Base-by-base conservation (phyloP, 1,284 basidiomycete genomes). In the Boletus semigastroideus region DNA sequence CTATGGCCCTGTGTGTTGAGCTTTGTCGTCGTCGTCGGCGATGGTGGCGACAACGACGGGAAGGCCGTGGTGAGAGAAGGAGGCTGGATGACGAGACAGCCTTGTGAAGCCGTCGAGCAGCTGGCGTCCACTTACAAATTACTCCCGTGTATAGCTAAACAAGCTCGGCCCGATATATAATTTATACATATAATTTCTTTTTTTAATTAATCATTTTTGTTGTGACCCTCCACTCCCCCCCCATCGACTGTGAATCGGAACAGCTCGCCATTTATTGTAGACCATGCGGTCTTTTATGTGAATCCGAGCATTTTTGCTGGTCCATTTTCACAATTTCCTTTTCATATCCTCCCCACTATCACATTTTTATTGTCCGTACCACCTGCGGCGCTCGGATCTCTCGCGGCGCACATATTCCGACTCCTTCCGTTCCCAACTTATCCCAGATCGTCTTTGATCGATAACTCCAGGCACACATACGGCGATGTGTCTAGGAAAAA, bases 101-200 rank as follows among this genome's bases (percentile, higher is more conserved):
- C 45, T 51, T 59, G 57, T 46, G 56, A 50, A 49, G 42, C 48
- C 16, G 50, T 42, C 42, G 30, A 43, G 51, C 44, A 46, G 58
- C 57, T 53, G 49, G 54, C 61, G 41, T 57, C 30, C 31, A 51
- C 46, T 58, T 53, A 47, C 53, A 60, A 61, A 64, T 58, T 63
- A 52, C 57, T 51, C 53, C 57, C 59, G 57, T 44, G 48, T 46
- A 49, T 43, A 39, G 42, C 31, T 39, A 47, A 49, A 49, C 53
- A 36, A 25, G 14, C 33, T 43, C 61, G 61, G 61, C 40, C 61
- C 61, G 63, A 53, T 28, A 14, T 16, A 25, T n/a, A 31, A 41
- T 37, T 34, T 38, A 46, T 44, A n/a, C 34, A 17, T 45, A 4
- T 38, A 14, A 37, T 51, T n/a, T 33, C 13, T 28, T 42, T 41